Evolutionary conservation across 345 rosid species (phyloP).

Genomic region (Moricandia arvensis): DNA sequence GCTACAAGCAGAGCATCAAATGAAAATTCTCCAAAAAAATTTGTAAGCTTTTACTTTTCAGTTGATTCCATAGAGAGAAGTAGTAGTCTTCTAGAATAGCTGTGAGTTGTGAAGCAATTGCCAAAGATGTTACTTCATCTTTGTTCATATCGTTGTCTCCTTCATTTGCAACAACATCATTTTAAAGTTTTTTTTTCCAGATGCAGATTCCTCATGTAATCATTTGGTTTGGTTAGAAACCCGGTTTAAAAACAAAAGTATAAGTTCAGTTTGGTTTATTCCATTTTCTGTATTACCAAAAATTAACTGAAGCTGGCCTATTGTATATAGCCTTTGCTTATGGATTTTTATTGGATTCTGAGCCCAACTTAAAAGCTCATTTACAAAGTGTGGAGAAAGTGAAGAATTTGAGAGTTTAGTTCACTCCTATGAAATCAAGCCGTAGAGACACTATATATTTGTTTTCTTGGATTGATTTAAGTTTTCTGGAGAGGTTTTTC

Average conservation of each 20-base stretch:
- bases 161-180: background rate
- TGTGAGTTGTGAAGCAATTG: slow-evolving; percentile 20
- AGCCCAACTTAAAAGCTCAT: background rate
- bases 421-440: too few relatives aligned
- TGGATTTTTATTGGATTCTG: background rate
- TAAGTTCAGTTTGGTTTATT: background rate
- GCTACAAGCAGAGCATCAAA: too few relatives aligned
- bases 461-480: too few relatives aligned
- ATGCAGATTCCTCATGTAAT: background rate
- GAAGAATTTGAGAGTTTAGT: too few relatives aligned
- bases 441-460: too few relatives aligned
- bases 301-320: background rate
- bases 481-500: too few relatives aligned
- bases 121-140: slow-evolving; percentile 32
- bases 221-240: slow-evolving; percentile 3
- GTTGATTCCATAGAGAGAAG: background rate
- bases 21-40: too few relatives aligned
- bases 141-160: slow-evolving; percentile 20
- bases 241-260: background rate
- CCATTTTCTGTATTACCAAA: too few relatives aligned
- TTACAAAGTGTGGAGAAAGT: too few relatives aligned
- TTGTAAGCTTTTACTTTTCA: too few relatives aligned
- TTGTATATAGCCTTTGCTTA: background rate
- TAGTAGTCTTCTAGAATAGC: slow-evolving; percentile 31
- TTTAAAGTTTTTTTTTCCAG: background rate